Conservation (phyloP, 2,329 filamentous ascomycete species). For the Claviceps paspali region DNA sequence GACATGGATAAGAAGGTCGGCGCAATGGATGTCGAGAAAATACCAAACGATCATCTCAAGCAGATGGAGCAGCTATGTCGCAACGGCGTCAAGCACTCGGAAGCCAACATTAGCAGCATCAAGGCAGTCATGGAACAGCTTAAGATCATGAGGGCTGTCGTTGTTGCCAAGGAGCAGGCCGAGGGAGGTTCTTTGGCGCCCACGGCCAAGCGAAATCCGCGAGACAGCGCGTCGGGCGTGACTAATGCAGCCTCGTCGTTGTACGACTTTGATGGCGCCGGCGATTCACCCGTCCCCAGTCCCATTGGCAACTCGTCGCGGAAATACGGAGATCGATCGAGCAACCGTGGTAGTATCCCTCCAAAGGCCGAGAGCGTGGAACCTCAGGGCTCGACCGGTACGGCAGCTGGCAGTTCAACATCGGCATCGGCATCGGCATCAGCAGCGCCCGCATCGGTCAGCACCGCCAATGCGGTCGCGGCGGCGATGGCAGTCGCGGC, state of each 20-base stretch:
- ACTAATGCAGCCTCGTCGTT: constrained; percentile 18
- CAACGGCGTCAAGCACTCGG: constrained; percentile 26
- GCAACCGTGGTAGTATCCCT: constrained; percentile 32
- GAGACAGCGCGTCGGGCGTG: constrained; percentile 10
- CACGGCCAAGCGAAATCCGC: constrained; percentile 10
- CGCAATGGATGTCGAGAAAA: constrained; percentile 21
- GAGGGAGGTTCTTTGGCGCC: constrained; percentile 13
- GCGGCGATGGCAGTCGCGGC: constrained; percentile 1
- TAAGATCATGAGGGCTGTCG: constrained; percentile 25
- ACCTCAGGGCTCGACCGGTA: constrained; percentile 26
- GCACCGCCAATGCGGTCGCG: not conserved
- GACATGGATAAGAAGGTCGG: constrained; percentile 26
- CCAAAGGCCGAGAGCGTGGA: constrained; percentile 42
- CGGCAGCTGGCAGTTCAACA: not conserved
- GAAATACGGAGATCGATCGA: constrained; percentile 22
- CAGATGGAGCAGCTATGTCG: constrained; percentile 28
- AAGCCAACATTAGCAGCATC: constrained; percentile 22
- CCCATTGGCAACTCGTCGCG: constrained; percentile 21
- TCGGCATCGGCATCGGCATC: not conserved
- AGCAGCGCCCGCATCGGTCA: constrained; percentile 1
- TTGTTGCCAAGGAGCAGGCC: constrained; percentile 27
- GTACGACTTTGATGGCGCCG: constrained; percentile 29
- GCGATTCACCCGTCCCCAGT: constrained; percentile 30
- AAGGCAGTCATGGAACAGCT: constrained; percentile 26
- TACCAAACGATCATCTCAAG: constrained; percentile 22